Base-by-base conservation (phyloP, 306 rosid species). In the Trifolium subterraneum region DNA sequence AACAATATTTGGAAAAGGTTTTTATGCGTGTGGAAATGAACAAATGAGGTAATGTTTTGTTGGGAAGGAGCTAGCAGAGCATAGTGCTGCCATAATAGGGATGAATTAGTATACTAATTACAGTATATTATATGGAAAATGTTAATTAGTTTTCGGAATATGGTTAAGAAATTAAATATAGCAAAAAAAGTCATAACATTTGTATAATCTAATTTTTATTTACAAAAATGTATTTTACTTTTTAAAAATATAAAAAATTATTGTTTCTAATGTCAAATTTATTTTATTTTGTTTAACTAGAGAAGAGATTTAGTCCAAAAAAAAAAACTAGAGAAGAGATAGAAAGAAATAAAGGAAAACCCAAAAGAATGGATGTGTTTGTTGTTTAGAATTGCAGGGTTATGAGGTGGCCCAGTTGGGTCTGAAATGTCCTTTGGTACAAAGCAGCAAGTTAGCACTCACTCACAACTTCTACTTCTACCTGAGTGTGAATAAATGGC, bases 31-130 rank as follows among this genome's bases (percentile, higher is more conserved):
- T 68, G 23, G 42, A 54, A 9, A 15, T 50, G 71, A 69, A 29
- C 12, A 68, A 0, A 68, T 74, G 80, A 74, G 74, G 83, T 38
- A 66, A 72, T 50, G 2, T 76, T 65, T 76, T 71, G 78, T 76
- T 71, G 85, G 85, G 75, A 76, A 76, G 71, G 65, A 77, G 79
- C n/a, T n/a, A n/a, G n/a, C 81, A 76, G 23, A 76, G 18, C 61
- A 44, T 44, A 44, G 50, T 13, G 58, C 10, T 8, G 56, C 33
- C 33, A 29, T 29, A 29, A 6, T 41, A 41, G 66, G 16, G 65
- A 22, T 20, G 23, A 25, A 22, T 22, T 22, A 22, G 25, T 22
- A 22, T n/a, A n/a, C n/a, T n/a, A n/a, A n/a, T n/a, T n/a, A n/a
- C n/a, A n/a, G n/a, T n/a, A n/a, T n/a, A n/a, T n/a, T 4, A 31